phyloP scores from a whole-genome alignment of 164 flowering plant species.

The Annona cherimola region DNA sequence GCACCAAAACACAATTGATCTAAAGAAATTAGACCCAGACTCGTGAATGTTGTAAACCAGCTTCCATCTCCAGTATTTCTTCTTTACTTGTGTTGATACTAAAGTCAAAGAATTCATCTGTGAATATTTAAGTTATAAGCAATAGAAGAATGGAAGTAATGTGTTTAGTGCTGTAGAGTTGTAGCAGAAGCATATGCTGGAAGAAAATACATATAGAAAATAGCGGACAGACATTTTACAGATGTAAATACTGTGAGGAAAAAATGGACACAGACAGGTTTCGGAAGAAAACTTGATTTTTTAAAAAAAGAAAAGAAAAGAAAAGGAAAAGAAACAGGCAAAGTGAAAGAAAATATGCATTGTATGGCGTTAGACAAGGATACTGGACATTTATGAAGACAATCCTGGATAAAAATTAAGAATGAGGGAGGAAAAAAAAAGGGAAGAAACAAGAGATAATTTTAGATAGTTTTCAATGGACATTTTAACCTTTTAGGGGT shows the following conservation, averaged over 20 bases:
- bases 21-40: neutral
- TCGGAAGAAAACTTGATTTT: neutral
- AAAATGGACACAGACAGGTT: neutral
- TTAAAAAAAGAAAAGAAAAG: neutral
- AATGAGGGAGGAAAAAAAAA: neutral
- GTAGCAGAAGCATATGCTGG: neutral
- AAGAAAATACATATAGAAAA: neutral
- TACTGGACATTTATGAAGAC: neutral
- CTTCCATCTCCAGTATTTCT: neutral
- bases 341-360: too few relatives aligned
- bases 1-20: neutral
- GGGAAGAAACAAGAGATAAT: neutral
- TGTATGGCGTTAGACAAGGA: too few relatives aligned
- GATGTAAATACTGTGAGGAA: neutral
- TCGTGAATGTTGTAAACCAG: neutral
- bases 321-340: neutral
- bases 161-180: neutral
- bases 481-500: too few relatives aligned
- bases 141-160: neutral
- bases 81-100: neutral
- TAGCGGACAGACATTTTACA: neutral
- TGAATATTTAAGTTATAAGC: neutral
- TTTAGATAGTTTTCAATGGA: too few relatives aligned
- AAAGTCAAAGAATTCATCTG: too few relatives aligned
- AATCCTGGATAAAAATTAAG: neutral